Percentiles rank a stretch among this genome's conserved stretches.
phyloP scores from a whole-genome alignment of 345 rosid genomes.

The Diplotaxis tenuifolia region DNA sequence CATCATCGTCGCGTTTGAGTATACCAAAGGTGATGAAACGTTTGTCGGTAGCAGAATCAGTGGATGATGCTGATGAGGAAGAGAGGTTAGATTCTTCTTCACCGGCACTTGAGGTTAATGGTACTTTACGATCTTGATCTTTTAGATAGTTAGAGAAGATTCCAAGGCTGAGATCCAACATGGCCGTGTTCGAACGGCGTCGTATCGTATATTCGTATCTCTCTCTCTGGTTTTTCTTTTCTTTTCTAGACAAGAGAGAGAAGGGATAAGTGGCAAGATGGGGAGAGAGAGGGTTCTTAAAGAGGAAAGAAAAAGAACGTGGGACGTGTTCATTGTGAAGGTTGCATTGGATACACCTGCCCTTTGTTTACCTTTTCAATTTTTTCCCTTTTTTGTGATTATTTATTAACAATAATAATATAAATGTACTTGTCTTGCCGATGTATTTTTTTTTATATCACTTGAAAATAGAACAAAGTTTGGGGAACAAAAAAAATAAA shows the following conservation, averaged over 20 bases:
- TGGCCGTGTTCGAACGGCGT: conserved; percentile 23
- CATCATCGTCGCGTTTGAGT: conserved; percentile 34
- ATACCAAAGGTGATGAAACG: conserved; percentile 37
- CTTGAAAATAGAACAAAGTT: too few relatives aligned
- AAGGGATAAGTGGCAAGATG: conserved; percentile 29
- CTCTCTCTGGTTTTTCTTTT: neutral
- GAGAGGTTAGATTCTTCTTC: conserved; percentile 21
- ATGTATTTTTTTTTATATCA: too few relatives aligned
- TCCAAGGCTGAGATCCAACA: conserved; percentile 36
- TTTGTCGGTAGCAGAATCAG: conserved; percentile 10
- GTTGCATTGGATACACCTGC: conserved; percentile 42
- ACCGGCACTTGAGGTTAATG: neutral
- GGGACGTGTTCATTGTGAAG: conserved; percentile 46
- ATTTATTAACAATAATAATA: neutral
- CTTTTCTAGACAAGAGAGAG: conserved; percentile 5
- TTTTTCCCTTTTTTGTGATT: neutral
- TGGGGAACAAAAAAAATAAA: too few relatives aligned
- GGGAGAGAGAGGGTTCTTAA: conserved; percentile 18
- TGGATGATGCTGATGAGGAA: neutral
- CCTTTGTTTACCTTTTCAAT: conserved; percentile 26
- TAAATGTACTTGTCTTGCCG: conserved; percentile 35
- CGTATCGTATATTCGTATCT: neutral
- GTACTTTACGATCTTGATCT: conserved; percentile 35
- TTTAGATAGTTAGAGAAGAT: conserved; percentile 19
- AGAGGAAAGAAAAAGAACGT: conserved; percentile 31